A percentile compares a stretch with the other conserved stretches of the same genome.
phyloP scores from a whole-genome alignment of 441 rosid genomes.

The Daphne laureola region DNA sequence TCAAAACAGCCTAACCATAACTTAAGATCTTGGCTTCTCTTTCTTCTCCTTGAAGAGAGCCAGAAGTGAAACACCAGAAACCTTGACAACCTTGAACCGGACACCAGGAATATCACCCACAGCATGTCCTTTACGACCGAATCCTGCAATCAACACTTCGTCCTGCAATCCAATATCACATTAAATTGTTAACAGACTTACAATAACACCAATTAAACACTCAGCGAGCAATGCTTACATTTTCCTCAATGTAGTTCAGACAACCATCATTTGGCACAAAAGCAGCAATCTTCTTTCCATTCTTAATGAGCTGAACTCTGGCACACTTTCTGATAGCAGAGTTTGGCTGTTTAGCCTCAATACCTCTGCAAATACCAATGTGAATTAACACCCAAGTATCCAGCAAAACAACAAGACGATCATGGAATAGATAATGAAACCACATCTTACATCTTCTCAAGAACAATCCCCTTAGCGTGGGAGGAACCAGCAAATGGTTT shows the following conservation, averaged over 20 bases:
- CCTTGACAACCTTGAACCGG: slow-evolving; percentile 66
- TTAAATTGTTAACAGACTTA: background rate
- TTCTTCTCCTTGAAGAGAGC: slow-evolving; percentile 67
- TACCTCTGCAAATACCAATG: slow-evolving; percentile 31
- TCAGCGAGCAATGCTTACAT: slow-evolving; percentile 18
- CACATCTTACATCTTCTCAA: slow-evolving; percentile 37
- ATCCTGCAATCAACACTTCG: slow-evolving; percentile 51
- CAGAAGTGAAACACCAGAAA: slow-evolving; percentile 58
- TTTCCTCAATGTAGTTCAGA: slow-evolving; percentile 53
- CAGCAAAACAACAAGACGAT: background rate
- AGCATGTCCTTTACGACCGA: slow-evolving; percentile 54
- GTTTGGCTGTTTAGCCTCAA: slow-evolving; percentile 58
- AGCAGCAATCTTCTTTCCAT: slow-evolving; percentile 55
- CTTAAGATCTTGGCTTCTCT: slow-evolving; percentile 64
- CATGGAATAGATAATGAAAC: background rate
- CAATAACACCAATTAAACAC: background rate
- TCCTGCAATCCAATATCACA: slow-evolving; percentile 21
- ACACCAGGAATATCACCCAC: slow-evolving; percentile 67
- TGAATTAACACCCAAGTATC: background rate
- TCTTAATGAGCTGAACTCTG: slow-evolving; percentile 53
- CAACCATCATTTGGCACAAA: slow-evolving; percentile 67
- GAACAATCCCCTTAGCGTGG: slow-evolving; percentile 55
- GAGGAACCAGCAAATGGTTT: slow-evolving; percentile 56
- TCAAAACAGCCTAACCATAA: background rate
- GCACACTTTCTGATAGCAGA: slow-evolving; percentile 61